These are phyloP conservation scores for Capsicum baccatum DNA, from an alignment of 257 asterid genomes.

Conservation along the genomic window DNA sequence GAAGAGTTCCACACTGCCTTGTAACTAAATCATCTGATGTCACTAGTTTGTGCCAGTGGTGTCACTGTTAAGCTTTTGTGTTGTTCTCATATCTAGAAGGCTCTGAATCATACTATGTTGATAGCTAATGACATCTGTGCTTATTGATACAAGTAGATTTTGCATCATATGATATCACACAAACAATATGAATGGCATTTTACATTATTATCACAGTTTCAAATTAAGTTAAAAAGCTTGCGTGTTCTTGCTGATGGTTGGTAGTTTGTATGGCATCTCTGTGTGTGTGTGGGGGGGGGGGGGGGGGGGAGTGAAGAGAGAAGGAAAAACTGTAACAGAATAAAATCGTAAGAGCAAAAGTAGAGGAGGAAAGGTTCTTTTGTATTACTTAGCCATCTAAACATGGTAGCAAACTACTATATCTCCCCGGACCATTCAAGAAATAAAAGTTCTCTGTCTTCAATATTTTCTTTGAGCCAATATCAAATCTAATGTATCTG, in stretches of 20 bases:
- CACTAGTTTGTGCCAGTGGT: not conserved
- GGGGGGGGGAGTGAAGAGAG: not conserved
- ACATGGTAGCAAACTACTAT: not conserved
- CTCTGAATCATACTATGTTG: not conserved
- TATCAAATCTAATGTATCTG: not conserved
- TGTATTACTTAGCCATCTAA: not conserved
- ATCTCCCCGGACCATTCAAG: not conserved
- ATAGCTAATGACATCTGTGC: not conserved
- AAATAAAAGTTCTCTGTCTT: not conserved
- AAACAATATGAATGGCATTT: not conserved
- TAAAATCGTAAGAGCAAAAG: not conserved
- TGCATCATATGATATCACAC: not conserved
- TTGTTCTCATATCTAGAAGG: not conserved
- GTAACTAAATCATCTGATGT: not conserved
- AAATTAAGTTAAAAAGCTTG: not conserved
- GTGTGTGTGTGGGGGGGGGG: too few relatives aligned
- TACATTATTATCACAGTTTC: not conserved
- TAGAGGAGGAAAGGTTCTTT: not conserved
- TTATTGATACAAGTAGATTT: not conserved
- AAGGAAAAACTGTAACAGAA: not conserved
- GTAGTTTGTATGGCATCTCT: not conserved
- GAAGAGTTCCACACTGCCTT: not conserved
- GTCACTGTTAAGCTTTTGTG: not conserved
- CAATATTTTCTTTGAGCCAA: not conserved
- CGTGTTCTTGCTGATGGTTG: not conserved